Percentiles rank a stretch among this genome's conserved stretches.
phyloP scores from a whole-genome alignment of 257 asterid genomes.

The Solanum piurae region DNA sequence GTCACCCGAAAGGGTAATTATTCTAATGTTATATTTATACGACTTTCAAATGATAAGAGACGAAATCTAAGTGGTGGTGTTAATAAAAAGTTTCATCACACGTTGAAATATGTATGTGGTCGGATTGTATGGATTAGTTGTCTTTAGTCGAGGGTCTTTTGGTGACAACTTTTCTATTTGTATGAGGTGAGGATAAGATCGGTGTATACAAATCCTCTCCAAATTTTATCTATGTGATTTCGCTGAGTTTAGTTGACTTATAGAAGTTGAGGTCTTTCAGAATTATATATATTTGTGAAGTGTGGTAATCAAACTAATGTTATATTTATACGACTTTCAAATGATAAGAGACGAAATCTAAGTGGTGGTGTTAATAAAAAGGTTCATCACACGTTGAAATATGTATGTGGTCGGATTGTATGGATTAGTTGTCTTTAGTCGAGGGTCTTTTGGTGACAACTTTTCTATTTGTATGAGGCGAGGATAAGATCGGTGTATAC shows the following conservation, averaged over 20 bases:
- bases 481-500: neutral
- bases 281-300: neutral
- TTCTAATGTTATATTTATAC: neutral
- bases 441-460: neutral
- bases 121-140: neutral
- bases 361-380: neutral
- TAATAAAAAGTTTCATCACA: neutral
- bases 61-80: neutral
- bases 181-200: neutral
- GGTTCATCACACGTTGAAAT: neutral
- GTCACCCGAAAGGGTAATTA: neutral
- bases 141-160: neutral
- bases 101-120: neutral
- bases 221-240: neutral
- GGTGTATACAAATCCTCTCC: neutral
- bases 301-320: neutral
- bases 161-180: neutral
- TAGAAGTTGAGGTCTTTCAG: neutral
- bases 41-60: neutral
- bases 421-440: rapidly evolving
- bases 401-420: neutral
- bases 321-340: neutral
- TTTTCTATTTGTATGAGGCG: too few relatives aligned
- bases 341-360: neutral
- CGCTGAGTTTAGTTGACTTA: neutral